Base-by-base conservation (phyloP, 768 basidiomycete genomes). In the Jaapia argillacea region DNA sequence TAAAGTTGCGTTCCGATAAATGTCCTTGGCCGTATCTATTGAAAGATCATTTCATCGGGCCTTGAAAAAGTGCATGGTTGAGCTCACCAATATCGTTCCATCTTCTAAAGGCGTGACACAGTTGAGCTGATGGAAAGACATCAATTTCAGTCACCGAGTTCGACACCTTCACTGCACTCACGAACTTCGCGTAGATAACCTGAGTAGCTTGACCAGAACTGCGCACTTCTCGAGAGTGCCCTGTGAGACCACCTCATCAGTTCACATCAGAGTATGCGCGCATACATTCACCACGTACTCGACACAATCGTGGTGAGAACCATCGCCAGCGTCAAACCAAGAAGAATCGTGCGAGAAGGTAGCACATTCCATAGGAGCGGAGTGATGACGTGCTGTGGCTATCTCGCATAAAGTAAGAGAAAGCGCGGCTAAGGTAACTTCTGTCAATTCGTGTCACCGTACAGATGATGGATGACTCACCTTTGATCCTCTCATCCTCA, bases 201-300 rank as follows among this genome's bases (percentile, higher is more conserved):
- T 2, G 85, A 88, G 58, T 86, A 87, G 45, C 82, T 85, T 3
- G 85, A 85, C 85, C 85, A 88, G 53, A 79, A 81, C 53, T 88
- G 85, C 5, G 85, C 75, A 54, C 85, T 87, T 40, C 84, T 68
- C 13, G 84, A 77, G 6, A 88, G 60, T 10, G 85, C 81, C 44
- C 85, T 87, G 50, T 4, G 27, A 36, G 38, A 42, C 20, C 10
- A 38, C 20, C 37, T 7, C 28, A 36, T 10, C 42, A 35, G 13
- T 6, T 14, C 3, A 27, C 12, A 2, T 12, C 22, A 13, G 12
- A 2, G 16, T 22, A 16, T 18, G 42, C 25, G 24, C 1, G 4
- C 5, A 23, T 38, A 39, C 27, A 35, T 36, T 35, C 21, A 20
- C 28, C 44, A 49, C 67, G 39, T 51, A 78, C 76, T 72, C 72